Conservation (phyloP, 768 basidiomycete species). For the Cystobasidium tubakii region DNA sequence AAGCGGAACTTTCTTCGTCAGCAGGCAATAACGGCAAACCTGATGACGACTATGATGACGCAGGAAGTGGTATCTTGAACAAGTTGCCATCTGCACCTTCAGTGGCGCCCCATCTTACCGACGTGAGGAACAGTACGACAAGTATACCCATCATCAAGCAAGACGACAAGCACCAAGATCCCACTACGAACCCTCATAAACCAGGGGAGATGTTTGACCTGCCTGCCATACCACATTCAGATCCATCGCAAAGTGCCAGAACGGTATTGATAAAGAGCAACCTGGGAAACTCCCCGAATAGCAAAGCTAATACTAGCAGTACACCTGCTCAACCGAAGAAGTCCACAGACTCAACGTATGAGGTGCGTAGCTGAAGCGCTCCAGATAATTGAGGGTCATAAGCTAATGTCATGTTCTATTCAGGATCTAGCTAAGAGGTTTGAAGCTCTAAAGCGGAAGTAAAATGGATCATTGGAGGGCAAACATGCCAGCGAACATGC, state of each 20-base stretch:
- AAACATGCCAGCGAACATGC: no score
- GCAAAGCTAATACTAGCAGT: background rate
- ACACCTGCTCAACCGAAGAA: background rate
- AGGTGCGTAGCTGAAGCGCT: background rate
- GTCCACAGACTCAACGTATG: constrained; percentile 9
- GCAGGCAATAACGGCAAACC: background rate
- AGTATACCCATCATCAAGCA: constrained; percentile 18
- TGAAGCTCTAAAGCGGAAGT: constrained; percentile 35
- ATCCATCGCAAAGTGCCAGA: constrained; percentile 8
- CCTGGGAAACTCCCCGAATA: background rate
- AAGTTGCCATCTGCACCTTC: constrained; percentile 10
- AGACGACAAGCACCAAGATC: background rate
- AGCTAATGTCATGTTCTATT: no score
- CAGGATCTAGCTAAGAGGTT: constrained; percentile 34
- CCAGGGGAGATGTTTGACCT: constrained; percentile 12
- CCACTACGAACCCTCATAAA: background rate
- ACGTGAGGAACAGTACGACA: background rate
- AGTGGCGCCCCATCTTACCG: background rate
- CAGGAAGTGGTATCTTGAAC: background rate
- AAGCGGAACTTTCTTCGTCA: background rate
- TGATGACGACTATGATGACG: background rate
- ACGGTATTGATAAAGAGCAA: constrained; percentile 37
- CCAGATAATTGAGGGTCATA: no score
- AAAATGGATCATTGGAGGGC: background rate
- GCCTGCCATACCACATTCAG: constrained; percentile 21